Base-by-base conservation (phyloP, 306 rosid species). In the Echinosophora koreensis region DNA sequence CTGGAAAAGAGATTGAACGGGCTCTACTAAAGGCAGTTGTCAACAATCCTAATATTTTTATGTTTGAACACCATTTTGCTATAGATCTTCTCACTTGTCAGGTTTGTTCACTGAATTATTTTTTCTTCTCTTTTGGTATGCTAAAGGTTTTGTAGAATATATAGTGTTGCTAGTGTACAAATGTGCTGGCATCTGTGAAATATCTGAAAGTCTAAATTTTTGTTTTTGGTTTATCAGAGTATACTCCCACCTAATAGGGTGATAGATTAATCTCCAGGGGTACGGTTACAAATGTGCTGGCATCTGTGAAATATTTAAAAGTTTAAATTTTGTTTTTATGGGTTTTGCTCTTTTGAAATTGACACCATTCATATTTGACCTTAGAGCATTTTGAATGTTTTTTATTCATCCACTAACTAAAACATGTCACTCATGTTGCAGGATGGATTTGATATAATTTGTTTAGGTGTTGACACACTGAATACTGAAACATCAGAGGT, bases 1-100 rank as follows among this genome's bases (percentile, higher is more conserved):
- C 99, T 12, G 97, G 99, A 79, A 89, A 86, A 84, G 97, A 95
- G 89, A 95, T 92, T 62, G 97, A 95, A 75, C 86, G 97, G 71
- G 93, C 96, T 71, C 84, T 95, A 44, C 71, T 92, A 78, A 80
- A 87, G 68, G 89, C 87, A 57, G 94, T 87, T 77, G 58, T 88
- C 63, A 72, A 77, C 80, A 90, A 95, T 81, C 92, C 96, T 68
- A 90, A 90, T 65, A 95, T 95, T 65, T 87, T 55, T 82, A 90
- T 95, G 79, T 92, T 95, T 47, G 80, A 92, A 80, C 94, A 95
- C 88, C 97, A 95, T 84, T 89, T 90, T 79, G 99, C 97, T 3
- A 90, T 95, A 50, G 99, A 95, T 87, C 87, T 95, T 81, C 91
- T 95, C 61, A 92, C 99, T 60, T 87, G 46, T 73, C 97, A 92